Evolutionary conservation across 331 rosid species (phyloP), one percentile per base, ranked within the genome.

Genomic region (Phaseolus coccineus): DNA sequence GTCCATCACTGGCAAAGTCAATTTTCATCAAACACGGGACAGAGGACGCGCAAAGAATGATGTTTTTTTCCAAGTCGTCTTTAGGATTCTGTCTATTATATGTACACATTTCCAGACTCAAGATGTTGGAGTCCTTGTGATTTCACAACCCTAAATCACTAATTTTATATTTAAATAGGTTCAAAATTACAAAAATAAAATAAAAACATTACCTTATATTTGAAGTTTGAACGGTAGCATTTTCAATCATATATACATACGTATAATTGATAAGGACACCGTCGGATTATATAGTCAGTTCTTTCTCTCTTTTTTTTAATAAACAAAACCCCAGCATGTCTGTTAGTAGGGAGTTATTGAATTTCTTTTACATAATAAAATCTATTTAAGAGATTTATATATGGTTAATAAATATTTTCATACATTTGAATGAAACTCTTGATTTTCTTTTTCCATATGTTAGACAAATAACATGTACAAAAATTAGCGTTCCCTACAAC

Each of bases 181-280:
- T 62, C 3, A 31, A 61, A 31, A 3, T 62, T 24, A 31, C 15
- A 3, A 59, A 28, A 11, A 9, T 4, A 19, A 19, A 19, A 19
- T 19, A 19, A 19, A 19, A 19, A 19, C 22, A 19, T 19, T 19
- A 19, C 22, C 22, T 35, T 4, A 80, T 9, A 22, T 7, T 76
- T 76, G 16, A 63, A 76, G 27, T 47, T 80, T 53, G 69, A 65
- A 66, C 79, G 16, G 8, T 27, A 11, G 0, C 13, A 8, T 8
- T 42, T 51, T 28, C 9, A 15, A 57, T 42, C 47, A 42, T 42
- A 9, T 8, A 8, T 40, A 40, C 11, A 40, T 8, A 52, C 28
- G 10, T 61, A 11, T 39, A 19, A 47, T 31, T 75, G 61, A 75
- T 31, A n/a, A 52, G 42, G 42, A 37, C 42, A 6, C 42, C 42